phyloP scores from a whole-genome alignment of 768 basidiomycete genomes.

The Collybia mongolica region DNA sequence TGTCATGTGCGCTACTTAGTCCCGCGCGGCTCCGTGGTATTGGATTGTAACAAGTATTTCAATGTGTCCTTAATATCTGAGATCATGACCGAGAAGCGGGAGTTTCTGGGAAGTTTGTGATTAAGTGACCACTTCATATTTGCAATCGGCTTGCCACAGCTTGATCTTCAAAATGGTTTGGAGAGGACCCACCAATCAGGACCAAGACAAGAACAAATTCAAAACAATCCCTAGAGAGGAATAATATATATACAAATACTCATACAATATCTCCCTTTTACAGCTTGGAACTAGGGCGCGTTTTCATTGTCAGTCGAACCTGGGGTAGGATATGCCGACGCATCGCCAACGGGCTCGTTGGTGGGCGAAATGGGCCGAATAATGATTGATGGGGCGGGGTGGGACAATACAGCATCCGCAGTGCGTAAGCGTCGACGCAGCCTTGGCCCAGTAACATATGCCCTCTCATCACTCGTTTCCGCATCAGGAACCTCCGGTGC shows the following conservation, averaged over 20 bases:
- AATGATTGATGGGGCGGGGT: conserved; percentile 37
- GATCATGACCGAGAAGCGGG: no score
- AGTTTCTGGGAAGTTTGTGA: no score
- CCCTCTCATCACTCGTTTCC: conserved; percentile 32
- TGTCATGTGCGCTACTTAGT: no score
- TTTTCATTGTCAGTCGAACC: conserved; percentile 42
- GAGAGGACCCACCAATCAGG: not conserved
- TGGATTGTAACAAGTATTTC: no score
- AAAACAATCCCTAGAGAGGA: conserved; percentile 1
- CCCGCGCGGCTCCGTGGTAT: no score
- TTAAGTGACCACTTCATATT: no score
- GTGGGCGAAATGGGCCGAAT: conserved; percentile 9
- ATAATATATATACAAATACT: conserved; percentile 12
- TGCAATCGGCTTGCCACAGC: no score
- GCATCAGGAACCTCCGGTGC: conserved; percentile 17
- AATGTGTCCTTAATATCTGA: no score
- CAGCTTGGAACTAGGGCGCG: conserved; percentile 21
- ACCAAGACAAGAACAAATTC: conserved; percentile 8
- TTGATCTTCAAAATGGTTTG: no score
- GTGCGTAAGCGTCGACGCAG: conserved; percentile 67
- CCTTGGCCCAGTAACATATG: conserved; percentile 39
- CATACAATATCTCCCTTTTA: conserved; percentile 8
- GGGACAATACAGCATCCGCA: conserved; percentile 57
- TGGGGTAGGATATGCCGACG: conserved; percentile 48
- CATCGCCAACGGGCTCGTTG: conserved; percentile 21